These are phyloP conservation scores for Rhynchospora tenuis DNA, from an alignment of 176 grass and related monocot genomes.

Conservation along the genomic window DNA sequence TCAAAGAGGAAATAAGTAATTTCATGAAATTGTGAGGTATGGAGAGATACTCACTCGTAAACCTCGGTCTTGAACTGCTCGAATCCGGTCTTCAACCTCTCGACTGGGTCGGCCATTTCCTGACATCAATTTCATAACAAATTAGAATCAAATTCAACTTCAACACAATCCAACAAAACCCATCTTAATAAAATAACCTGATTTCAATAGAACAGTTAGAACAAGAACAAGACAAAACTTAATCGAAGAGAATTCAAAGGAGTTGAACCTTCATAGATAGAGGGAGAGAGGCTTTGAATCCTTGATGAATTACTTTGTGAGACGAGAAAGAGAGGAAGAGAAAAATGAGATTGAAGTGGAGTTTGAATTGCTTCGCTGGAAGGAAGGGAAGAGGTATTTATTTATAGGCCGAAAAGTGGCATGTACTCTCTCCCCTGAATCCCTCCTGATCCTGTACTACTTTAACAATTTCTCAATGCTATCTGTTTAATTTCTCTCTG, in stretches of 20 bases:
- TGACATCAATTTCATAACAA: slow-evolving; percentile 20
- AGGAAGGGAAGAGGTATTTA: background rate
- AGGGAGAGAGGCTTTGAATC: background rate
- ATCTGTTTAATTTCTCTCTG: background rate
- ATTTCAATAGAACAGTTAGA: background rate
- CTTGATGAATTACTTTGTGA: background rate
- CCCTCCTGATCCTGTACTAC: background rate
- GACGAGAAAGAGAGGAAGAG: background rate
- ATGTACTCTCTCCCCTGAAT: background rate
- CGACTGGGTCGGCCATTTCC: slow-evolving; percentile 58
- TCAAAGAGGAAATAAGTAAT: background rate
- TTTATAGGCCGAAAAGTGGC: slow-evolving; percentile 1
- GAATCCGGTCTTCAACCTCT: slow-evolving; percentile 64
- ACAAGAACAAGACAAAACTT: background rate
- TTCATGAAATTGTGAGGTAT: background rate
- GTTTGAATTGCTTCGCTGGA: slow-evolving; percentile 11
- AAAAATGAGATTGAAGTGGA: background rate
- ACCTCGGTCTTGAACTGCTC: slow-evolving; percentile 68
- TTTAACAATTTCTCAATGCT: background rate
- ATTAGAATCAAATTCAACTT: background rate
- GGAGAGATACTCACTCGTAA: slow-evolving; percentile 49
- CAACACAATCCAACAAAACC: background rate
- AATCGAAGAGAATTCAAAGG: background rate
- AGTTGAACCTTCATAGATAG: background rate
- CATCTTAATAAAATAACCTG: background rate